Evolutionary conservation across 2,329 filamentous ascomycete species (phyloP).

Genomic region (Monosporascus sp.): DNA sequence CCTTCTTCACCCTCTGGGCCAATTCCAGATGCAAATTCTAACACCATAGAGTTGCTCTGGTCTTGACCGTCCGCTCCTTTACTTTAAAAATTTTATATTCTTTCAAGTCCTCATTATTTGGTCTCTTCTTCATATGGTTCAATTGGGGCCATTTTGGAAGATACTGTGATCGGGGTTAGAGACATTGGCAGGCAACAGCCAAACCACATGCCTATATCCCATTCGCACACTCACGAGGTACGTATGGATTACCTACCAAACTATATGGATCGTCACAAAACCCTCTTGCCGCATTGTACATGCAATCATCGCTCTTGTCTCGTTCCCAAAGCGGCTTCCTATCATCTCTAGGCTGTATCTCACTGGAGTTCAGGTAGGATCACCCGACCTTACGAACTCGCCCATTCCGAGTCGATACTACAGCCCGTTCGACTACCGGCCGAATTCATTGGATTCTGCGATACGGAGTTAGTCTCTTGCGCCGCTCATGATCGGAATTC

Average conservation of each 20-base stretch:
- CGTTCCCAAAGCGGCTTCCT: too few species aligned
- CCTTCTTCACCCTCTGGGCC: slow-evolving; percentile 38
- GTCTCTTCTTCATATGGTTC: slow-evolving; percentile 23
- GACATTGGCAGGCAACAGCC: neutral
- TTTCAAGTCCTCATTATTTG: slow-evolving; percentile 20
- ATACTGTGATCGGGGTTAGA: neutral
- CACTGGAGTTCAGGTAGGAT: too few species aligned
- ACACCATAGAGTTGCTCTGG: slow-evolving; percentile 45
- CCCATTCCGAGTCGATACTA: too few species aligned
- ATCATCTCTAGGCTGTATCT: too few species aligned
- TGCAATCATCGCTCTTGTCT: too few species aligned
- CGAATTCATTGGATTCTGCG: neutral
- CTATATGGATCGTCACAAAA: neutral
- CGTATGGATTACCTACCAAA: neutral
- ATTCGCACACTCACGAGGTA: neutral
- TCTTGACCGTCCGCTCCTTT: slow-evolving; percentile 58
- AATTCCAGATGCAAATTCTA: slow-evolving; percentile 50
- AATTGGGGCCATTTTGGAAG: slow-evolving; percentile 9
- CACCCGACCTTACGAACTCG: too few species aligned
- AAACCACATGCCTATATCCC: neutral
- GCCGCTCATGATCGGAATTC: neutral
- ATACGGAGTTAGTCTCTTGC: neutral
- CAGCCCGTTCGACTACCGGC: neutral
- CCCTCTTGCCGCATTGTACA: neutral
- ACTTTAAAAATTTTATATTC: slow-evolving; percentile 17